phyloP scores from a whole-genome alignment of 202 grass and related monocot genomes.

The Schoenoplectus tabernaemontani region DNA sequence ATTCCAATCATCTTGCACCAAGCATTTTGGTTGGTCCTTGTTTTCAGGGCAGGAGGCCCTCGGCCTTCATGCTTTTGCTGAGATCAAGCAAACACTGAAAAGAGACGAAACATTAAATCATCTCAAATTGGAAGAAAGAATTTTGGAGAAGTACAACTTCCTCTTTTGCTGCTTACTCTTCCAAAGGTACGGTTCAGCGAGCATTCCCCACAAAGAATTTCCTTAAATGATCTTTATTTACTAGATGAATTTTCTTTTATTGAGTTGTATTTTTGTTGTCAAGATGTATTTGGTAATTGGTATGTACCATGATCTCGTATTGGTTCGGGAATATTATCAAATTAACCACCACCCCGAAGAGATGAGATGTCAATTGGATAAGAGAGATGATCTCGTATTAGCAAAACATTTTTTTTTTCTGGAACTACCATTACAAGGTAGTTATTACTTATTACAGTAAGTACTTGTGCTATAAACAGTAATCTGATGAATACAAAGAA shows the following conservation, averaged over 20 bases:
- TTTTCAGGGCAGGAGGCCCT: not conserved
- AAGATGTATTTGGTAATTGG: not conserved
- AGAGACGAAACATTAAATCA: not conserved
- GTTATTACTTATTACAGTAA: no score
- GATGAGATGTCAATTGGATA: no score
- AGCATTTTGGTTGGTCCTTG: constrained; percentile 20
- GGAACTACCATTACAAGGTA: no score
- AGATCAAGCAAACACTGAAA: constrained; percentile 12
- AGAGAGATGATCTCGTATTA: no score
- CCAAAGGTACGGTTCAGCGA: not conserved
- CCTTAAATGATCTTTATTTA: not conserved
- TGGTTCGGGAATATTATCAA: no score
- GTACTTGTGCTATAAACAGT: no score
- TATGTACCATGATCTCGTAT: not conserved
- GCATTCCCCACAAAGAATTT: not conserved
- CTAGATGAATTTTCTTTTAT: not conserved
- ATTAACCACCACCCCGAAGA: no score
- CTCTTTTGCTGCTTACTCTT: constrained; percentile 1
- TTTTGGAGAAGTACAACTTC: not conserved
- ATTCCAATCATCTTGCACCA: constrained; percentile 24
- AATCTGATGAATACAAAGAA: no score
- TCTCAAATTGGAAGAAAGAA: not conserved
- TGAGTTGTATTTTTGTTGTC: not conserved
- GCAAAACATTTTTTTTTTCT: no score
- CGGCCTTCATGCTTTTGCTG: constrained; percentile 19